Percentiles rank a stretch among this genome's conserved stretches.
Conservation (phyloP, 2,329 filamentous ascomycete species). For the Lachnellula arida region DNA sequence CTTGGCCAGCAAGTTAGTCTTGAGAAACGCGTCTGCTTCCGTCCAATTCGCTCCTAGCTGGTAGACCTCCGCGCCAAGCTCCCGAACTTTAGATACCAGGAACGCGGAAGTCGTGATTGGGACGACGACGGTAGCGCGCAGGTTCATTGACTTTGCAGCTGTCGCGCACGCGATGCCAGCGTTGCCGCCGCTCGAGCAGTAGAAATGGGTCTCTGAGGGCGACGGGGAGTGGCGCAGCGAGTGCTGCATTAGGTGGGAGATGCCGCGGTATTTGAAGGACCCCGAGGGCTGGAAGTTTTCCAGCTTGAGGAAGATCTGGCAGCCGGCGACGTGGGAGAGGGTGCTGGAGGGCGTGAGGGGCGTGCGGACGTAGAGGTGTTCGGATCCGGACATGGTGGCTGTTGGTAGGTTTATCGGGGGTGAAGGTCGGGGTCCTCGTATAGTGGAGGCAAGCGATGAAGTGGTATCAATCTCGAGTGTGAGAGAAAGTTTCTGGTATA, state of each 20-base stretch:
- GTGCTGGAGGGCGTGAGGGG: conserved; percentile 23
- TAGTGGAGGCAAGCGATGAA: not conserved
- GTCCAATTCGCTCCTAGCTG: conserved; percentile 63
- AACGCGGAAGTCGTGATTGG: conserved; percentile 59
- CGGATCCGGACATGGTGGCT: not conserved
- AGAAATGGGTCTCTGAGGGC: conserved; percentile 58
- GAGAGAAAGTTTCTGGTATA: no score
- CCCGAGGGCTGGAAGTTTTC: conserved; percentile 79
- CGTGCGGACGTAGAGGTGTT: conserved; percentile 23
- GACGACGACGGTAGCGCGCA: conserved; percentile 71
- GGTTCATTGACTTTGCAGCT: conserved; percentile 59
- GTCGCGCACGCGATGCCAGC: conserved; percentile 78
- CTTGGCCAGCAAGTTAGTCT: conserved; percentile 50
- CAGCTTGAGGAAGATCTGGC: conserved; percentile 73
- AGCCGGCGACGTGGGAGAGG: conserved; percentile 26
- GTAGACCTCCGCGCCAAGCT: conserved; percentile 65
- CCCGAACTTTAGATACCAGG: conserved; percentile 67
- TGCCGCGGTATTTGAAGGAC: conserved; percentile 78
- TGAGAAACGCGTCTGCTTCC: conserved; percentile 64
- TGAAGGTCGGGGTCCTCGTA: not conserved
- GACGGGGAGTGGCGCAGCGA: conserved; percentile 26
- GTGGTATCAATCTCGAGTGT: not conserved
- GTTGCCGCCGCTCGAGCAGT: conserved; percentile 76
- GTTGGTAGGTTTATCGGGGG: not conserved
- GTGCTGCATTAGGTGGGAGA: conserved; percentile 65